These are phyloP conservation scores for Dioszegia crocea DNA, from an alignment of 768 basidiomycete genomes.

Conservation along the genomic window DNA sequence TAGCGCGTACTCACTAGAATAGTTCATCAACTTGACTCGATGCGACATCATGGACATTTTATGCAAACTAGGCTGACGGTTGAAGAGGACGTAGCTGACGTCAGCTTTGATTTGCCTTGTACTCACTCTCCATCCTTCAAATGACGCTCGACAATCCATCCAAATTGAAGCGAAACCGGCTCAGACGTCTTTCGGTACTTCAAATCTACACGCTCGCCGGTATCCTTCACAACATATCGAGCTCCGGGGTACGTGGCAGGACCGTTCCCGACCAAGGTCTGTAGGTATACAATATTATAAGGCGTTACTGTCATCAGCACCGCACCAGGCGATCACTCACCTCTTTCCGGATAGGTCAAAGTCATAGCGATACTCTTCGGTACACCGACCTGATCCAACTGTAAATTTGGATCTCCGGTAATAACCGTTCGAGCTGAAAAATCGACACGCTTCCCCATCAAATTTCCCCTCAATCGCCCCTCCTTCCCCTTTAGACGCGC, in stretches of 20 bases:
- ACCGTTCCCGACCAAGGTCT: conserved; percentile 90
- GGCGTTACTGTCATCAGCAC: conserved; percentile 68
- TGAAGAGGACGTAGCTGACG: conserved; percentile 83
- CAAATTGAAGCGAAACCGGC: conserved; percentile 83
- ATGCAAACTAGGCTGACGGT: conserved; percentile 95
- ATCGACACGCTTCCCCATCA: conserved; percentile 99
- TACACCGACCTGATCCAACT: conserved; percentile 94
- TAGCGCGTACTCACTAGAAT: conserved; percentile 70
- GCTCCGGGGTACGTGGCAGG: conserved; percentile 94
- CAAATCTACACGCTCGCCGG: conserved; percentile 92
- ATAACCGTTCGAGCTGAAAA: conserved; percentile 99
- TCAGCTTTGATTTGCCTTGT: conserved; percentile 8
- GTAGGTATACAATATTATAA: conserved; percentile 90
- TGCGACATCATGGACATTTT: conserved; percentile 99
- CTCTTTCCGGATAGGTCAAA: conserved; percentile 92
- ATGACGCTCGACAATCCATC: conserved; percentile 97
- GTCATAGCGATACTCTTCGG: conserved; percentile 95
- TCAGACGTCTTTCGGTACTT: conserved; percentile 94
- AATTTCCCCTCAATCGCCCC: conserved; percentile 90
- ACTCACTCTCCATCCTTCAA: conserved; percentile 97
- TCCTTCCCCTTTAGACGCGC: conserved; percentile 98
- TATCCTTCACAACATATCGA: conserved; percentile 92
- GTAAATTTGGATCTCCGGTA: conserved; percentile 95
- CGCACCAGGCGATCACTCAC: conserved; percentile 51
- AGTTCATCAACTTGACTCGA: conserved; percentile 92